Conservation (phyloP, 192 early-diverging fungal genomes). For the Coemansia sp. region DNA sequence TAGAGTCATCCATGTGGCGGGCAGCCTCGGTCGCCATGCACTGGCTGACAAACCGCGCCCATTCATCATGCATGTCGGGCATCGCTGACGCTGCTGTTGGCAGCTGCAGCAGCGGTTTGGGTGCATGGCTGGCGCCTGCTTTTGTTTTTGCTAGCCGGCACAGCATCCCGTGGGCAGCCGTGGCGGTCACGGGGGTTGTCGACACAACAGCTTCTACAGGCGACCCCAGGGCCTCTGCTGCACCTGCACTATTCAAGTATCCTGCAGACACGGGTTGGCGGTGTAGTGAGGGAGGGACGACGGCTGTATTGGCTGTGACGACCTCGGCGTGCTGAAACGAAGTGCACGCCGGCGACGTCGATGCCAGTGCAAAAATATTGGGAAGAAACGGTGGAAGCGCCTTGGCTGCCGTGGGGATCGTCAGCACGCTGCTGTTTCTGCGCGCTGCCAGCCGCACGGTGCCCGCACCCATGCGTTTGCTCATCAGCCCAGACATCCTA, state of each 20-base stretch:
- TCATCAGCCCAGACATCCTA: background rate
- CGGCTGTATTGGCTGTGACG: background rate
- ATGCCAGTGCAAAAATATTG: too few relatives aligned
- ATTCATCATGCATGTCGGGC: background rate
- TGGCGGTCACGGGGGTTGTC: constrained; percentile 20
- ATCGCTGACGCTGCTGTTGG: constrained; percentile 4
- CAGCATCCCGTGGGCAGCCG: constrained; percentile 43
- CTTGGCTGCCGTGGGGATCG: constrained; percentile 1
- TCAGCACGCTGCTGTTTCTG: constrained; percentile 2
- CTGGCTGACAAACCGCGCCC: background rate
- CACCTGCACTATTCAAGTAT: background rate
- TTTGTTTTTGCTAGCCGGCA: constrained; percentile 33
- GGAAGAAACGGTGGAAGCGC: constrained; percentile 3
- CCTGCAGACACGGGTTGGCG: background rate
- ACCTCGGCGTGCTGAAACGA: constrained; percentile 2
- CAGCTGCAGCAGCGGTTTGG: background rate
- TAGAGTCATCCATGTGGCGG: background rate
- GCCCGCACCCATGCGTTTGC: background rate
- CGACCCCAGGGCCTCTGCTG: background rate
- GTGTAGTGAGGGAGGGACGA: background rate
- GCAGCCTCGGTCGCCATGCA: background rate
- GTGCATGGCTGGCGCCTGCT: background rate
- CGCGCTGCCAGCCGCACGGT: background rate
- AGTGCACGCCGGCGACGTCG: constrained; percentile 5
- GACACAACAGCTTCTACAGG: background rate